Evolutionary conservation across 2,329 filamentous ascomycete genomes (phyloP), one percentile per base, ranked within the genome.

Genomic region (Didymosphaeria variabile): DNA sequence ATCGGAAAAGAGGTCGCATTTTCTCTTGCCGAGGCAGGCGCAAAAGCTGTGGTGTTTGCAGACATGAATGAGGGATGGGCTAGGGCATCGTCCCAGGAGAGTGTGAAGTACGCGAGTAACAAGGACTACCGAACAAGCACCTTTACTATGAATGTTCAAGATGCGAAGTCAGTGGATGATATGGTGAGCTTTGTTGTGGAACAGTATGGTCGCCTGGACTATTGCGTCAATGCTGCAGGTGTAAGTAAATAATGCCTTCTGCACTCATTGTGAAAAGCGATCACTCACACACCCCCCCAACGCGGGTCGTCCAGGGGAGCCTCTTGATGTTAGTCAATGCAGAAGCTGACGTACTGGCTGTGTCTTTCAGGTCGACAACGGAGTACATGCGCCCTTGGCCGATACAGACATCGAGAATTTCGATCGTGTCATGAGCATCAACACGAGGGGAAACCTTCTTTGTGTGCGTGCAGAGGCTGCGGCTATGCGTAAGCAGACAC

Each of bases 141-240:
- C 3, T 54, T 60, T 38, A 53, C 51, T 23, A 60, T 67, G 29
- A 50, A 63, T 23, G 50, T 65, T 8, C 26, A 53, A 26, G 52
- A 60, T 26, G 57, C 55, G 5, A 44, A 62, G n/a, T 50, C 46
- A 17, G 67, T 79, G 9, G 56, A 69, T 0, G 78, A 75, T 7
- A 70, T 86, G 8, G 70, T 73, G 1, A 67, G 75, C 50, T 74
- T 74, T 1, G 79, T 79, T 0, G 58, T 70, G 5, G 63, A 70
- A 36, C 60, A 52, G 15, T 86, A 85, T 68, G 83, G 83, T 3
- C 75, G 84, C 5, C 75, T 87, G 29, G 84, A 87, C 60, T 75
- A 85, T 31, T 83, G 82, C 0, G 79, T 86, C 49, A 86, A 87
- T 66, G 82, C 82, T 44, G 84, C 84, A 2, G 85, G 84, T 1